Evolutionary conservation across 176 grass and related monocot species (phyloP).

Genomic region (Oryza meridionalis): DNA sequence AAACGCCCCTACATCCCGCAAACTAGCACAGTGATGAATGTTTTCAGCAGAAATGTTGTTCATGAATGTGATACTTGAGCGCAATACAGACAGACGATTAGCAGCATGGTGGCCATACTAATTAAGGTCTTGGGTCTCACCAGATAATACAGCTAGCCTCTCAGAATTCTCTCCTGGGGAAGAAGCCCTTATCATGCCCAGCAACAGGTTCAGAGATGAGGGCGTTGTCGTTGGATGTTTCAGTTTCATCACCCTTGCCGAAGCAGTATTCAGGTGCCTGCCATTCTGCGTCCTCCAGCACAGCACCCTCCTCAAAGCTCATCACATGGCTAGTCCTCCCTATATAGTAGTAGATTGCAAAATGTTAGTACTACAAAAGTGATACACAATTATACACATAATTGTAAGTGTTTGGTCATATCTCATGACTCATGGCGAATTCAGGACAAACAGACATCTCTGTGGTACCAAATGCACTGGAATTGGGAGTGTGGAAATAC

Average conservation of each 20-base stretch:
- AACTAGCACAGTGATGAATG: background rate
- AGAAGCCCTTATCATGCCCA: background rate
- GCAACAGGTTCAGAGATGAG: background rate
- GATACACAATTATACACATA: background rate
- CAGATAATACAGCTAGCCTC: background rate
- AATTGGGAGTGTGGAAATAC: background rate
- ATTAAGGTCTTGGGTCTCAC: background rate
- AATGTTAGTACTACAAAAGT: background rate
- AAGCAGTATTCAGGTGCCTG: conserved; percentile 56
- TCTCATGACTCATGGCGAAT: background rate
- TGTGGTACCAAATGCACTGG: background rate
- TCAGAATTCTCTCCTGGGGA: background rate
- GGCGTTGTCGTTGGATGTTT: background rate
- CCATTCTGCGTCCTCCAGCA: conserved; percentile 44
- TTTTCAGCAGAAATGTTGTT: background rate
- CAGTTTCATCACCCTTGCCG: background rate
- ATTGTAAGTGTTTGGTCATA: background rate
- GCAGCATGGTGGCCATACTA: background rate
- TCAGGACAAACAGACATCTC: background rate
- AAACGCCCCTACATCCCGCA: no score
- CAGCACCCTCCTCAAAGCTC: conserved; percentile 41
- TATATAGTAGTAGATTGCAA: background rate
- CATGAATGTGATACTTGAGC: background rate
- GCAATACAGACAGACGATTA: background rate
- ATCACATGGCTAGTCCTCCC: conserved; percentile 36